These are phyloP conservation scores for Talinum fruticosum DNA, from an alignment of 148 eudicot genomes.

Conservation along the genomic window DNA sequence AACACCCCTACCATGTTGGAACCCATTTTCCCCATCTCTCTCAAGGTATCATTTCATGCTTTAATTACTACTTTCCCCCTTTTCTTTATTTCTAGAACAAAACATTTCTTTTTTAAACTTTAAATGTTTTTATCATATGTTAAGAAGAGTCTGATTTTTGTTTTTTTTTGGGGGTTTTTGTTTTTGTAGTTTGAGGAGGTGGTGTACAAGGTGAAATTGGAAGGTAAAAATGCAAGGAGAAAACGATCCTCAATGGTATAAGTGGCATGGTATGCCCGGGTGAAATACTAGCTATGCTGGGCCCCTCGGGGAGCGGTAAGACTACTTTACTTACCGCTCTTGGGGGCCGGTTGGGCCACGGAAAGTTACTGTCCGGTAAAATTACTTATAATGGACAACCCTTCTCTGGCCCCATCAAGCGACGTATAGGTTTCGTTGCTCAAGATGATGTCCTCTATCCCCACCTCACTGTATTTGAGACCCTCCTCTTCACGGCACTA, in stretches of 20 bases:
- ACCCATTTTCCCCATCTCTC: conserved; percentile 47
- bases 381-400: conserved; percentile 73
- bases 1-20: conserved; percentile 30
- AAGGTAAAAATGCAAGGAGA: conserved; percentile 52
- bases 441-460: conserved; percentile 92
- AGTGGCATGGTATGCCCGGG: conserved; percentile 85
- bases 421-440: conserved; percentile 79
- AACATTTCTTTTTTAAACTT: no score
- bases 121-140: no score
- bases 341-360: conserved; percentile 66
- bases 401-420: conserved; percentile 62
- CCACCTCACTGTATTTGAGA: conserved; percentile 84
- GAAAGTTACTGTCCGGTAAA: conserved; percentile 64
- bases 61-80: no score
- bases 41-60: conserved; percentile 51
- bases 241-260: conserved; percentile 73
- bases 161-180: neutral
- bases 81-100: no score
- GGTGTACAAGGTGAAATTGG: conserved; percentile 71
- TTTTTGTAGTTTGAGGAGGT: conserved; percentile 83
- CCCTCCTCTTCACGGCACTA: conserved; percentile 83
- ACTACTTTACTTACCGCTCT: conserved; percentile 92
- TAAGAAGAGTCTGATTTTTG: neutral
- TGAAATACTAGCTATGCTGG: conserved; percentile 92
- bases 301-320: conserved; percentile 98